A percentile compares a stretch with the other conserved stretches of the same genome.
phyloP scores from a whole-genome alignment of 2,329 filamentous ascomycete species.

The Apiospora marii region DNA sequence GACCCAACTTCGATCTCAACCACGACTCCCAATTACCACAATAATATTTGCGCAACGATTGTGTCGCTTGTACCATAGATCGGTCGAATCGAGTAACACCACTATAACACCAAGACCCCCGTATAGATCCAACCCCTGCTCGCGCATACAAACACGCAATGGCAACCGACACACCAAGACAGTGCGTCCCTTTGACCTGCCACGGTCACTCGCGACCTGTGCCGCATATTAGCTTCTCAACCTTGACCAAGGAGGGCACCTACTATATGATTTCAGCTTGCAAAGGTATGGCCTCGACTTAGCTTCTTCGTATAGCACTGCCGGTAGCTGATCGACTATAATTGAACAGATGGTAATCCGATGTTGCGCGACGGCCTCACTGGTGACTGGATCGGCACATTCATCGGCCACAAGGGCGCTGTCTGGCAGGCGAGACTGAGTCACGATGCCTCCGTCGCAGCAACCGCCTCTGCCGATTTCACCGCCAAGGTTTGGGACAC shows the following conservation, averaged over 20 bases:
- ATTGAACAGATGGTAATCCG: slow-evolving; percentile 83
- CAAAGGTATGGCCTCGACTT: slow-evolving; percentile 68
- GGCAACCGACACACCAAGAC: slow-evolving; percentile 39
- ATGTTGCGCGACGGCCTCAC: slow-evolving; percentile 98
- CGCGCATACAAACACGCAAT: slow-evolving; percentile 20
- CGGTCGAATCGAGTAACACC: background rate
- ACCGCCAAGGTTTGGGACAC: slow-evolving; percentile 98
- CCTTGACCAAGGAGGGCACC: slow-evolving; percentile 79
- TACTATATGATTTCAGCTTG: slow-evolving; percentile 95
- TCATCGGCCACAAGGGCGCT: slow-evolving; percentile 96
- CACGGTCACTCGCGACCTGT: slow-evolving; percentile 94
- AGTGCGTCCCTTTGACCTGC: slow-evolving; percentile 83
- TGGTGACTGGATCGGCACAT: slow-evolving; percentile 97
- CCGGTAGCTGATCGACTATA: slow-evolving; percentile 27
- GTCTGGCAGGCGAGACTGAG: slow-evolving; percentile 96
- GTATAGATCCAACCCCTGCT: background rate
- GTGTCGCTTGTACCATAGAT: background rate
- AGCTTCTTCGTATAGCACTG: slow-evolving; percentile 28
- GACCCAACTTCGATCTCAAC: background rate
- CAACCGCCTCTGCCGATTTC: slow-evolving; percentile 95
- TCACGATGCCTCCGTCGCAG: slow-evolving; percentile 85
- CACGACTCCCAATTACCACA: background rate
- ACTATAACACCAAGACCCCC: background rate
- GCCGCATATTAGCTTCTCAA: slow-evolving; percentile 89
- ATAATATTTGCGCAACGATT: background rate